These are phyloP conservation scores for Nakazawaea sp. DNA, from an alignment of 805 yeast genomes.

Conservation along the genomic window DNA sequence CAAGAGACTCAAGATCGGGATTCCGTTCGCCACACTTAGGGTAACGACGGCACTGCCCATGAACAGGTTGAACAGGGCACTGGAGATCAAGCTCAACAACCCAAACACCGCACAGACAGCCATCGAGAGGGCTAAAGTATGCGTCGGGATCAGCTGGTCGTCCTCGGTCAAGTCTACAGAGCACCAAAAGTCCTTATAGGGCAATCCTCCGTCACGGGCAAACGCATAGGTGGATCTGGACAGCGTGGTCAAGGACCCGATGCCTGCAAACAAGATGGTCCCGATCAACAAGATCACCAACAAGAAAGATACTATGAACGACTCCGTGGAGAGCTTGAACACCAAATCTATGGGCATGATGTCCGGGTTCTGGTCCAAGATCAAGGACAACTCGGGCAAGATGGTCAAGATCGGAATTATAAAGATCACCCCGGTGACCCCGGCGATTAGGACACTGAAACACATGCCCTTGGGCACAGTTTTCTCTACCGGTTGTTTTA, in stretches of 20 bases:
- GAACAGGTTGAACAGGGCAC: conserved; percentile 76
- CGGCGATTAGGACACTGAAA: conserved; percentile 55
- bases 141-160: conserved; percentile 57
- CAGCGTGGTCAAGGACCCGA: conserved; percentile 75
- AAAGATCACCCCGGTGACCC: conserved; percentile 65
- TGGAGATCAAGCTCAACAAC: conserved; percentile 57
- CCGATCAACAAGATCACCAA: conserved; percentile 62
- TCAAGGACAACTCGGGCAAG: conserved; percentile 53
- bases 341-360: conserved; percentile 76
- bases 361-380: conserved; percentile 56
- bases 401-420: conserved; percentile 67
- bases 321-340: conserved; percentile 63
- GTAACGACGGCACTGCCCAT: conserved; percentile 78
- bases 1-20: conserved; percentile 63
- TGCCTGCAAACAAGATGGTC: conserved; percentile 67
- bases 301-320: conserved; percentile 61
- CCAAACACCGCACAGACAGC: conserved; percentile 55
- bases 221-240: conserved; percentile 78
- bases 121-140: conserved; percentile 62
- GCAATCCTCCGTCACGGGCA: conserved; percentile 79
- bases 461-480: conserved; percentile 72
- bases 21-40: conserved; percentile 67
- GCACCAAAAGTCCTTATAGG: conserved; percentile 57
- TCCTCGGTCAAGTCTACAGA: conserved; percentile 50
- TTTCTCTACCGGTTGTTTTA: conserved; percentile 56